Evolutionary conservation across 2,329 filamentous ascomycete genomes (phyloP), one percentile per base, ranked within the genome.

Genomic region (Gnomoniopsis sp.): DNA sequence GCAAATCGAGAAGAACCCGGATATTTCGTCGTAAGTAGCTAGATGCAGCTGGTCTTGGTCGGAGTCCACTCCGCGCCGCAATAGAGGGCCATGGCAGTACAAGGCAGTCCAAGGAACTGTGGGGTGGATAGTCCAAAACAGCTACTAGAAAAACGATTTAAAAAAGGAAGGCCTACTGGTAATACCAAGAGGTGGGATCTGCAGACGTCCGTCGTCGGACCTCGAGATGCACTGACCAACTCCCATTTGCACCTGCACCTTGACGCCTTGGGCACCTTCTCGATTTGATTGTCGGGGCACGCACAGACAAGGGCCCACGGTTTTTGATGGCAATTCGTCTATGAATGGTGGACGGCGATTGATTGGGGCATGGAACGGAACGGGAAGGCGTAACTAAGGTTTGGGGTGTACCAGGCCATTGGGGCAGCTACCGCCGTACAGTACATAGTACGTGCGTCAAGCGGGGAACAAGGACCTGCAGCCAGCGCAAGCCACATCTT

Each of bases 11-110:
- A n/a, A 22, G 41, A n/a, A 12, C 14, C 36, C 33, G 43, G 30
- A 43, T 44, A 49, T 46, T 23, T 53, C 53, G 58, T 30, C 53
- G 34, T 43, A 36, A 36, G 50, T 60, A 57, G 47, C 58, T 53
- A 46, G 49, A 60, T 57, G 44, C 44, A 57, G 53, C 12, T 54
- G 52, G 52, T 4, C 43, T 11, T 22, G 4, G 8, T 12, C 36
- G 36, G 36, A 43, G 15, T 54, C 52, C 52, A 48, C 43, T 54
- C 23, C 23, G 34, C 26, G 26, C 8, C 26, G 26, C 26, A 30
- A 30, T 30, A 30, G 26, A 30, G 36, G n/a, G 36, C 12, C 36
- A 15, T 41, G 33, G 33, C 33, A 14, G 33, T 15, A 41, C 50
- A 43, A 38, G 36, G 36, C 36, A 41, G 36, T 14, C 36, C 3